phyloP scores from a whole-genome alignment of 2,329 filamentous ascomycete genomes.

The Hypomyces perniciosus region DNA sequence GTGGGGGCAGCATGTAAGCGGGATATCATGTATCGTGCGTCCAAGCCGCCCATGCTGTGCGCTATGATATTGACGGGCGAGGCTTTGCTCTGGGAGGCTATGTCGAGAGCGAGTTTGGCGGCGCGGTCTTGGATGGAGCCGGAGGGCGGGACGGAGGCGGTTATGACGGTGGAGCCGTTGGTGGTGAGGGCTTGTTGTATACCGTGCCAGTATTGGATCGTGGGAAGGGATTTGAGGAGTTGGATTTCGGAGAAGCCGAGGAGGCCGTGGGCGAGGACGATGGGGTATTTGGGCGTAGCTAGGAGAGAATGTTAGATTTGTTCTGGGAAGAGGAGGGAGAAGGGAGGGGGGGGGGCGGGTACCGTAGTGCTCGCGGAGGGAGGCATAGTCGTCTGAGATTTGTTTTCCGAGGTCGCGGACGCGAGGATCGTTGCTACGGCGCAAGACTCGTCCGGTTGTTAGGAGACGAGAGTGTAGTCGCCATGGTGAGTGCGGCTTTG shows the following conservation, averaged over 20 bases:
- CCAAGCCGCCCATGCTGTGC: conserved; percentile 63
- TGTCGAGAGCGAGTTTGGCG: conserved; percentile 48
- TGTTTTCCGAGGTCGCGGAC: conserved; percentile 34
- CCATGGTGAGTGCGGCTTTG: conserved; percentile 6
- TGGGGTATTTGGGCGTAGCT: conserved; percentile 54
- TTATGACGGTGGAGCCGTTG: conserved; percentile 51
- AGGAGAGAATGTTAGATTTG: background rate
- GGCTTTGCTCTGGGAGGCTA: conserved; percentile 37
- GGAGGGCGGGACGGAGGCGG: conserved; percentile 55
- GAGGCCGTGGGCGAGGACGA: conserved; percentile 61
- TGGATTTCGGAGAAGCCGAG: conserved; percentile 58
- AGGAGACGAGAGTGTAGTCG: background rate
- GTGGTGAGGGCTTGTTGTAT: conserved; percentile 52
- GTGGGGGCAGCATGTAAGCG: conserved; percentile 37
- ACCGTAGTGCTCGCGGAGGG: conserved; percentile 41
- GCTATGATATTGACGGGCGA: conserved; percentile 64
- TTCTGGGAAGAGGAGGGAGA: background rate
- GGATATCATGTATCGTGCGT: conserved; percentile 60
- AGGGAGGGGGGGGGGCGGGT: conserved; percentile 13
- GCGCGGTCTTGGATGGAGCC: conserved; percentile 56
- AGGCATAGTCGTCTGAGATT: conserved; percentile 43
- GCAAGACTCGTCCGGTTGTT: conserved; percentile 7
- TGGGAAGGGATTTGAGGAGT: conserved; percentile 46
- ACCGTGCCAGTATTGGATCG: conserved; percentile 59
- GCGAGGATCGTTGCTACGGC: conserved; percentile 31